Base-by-base conservation (phyloP, 2,329 filamentous ascomycete genomes). In the Paracorniculantispora psalliotae region DNA sequence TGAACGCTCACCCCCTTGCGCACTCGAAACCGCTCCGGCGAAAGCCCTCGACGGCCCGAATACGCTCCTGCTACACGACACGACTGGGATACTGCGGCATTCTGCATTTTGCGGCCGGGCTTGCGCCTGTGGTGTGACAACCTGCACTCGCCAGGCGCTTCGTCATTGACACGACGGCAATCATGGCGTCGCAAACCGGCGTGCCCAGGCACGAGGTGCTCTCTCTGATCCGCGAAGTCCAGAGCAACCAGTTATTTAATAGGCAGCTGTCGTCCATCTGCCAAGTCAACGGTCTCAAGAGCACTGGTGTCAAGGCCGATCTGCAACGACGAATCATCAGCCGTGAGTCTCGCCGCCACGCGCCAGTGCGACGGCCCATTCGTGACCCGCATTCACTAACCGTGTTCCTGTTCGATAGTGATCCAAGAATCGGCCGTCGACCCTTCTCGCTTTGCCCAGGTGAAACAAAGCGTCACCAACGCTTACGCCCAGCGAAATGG, bases 231-330 rank as follows among this genome's bases (percentile, higher is more conserved):
- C 72, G 77, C 61, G 72, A 76, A 57, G 72, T 80, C 17, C 72
- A 79, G 61, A 71, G 71, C 46, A 76, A 71, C 37, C 64, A 73
- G 13, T 71, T 85, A 23, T 73, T 83, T 30, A 85, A 85, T 67
- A 75, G 78, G 21, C 86, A 92, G 67, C 82, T 97, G 51, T 90
- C 91, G 67, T 81, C 81, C 55, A 87, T 97, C 64, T 89, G 93
- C 69, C 82, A 85, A 63, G 78, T 83, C 61, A 90, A 96, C 75
- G 83, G 86, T 49, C 78, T 96, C 37, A 82, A 84, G 64, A 88
- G 90, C 61, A 90, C 88, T 28, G 94, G 94, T 21, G 88, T 94
- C 67, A 99, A 99, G 79, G 84, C 86, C 35, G 83, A 89, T 44
- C 78, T 97, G 61, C 92, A 96, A 74, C 77, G 78, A 60, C 87